Percentiles rank a stretch among this genome's conserved stretches.
Conservation (phyloP, 768 basidiomycete species). For the Boletus coccyginus region DNA sequence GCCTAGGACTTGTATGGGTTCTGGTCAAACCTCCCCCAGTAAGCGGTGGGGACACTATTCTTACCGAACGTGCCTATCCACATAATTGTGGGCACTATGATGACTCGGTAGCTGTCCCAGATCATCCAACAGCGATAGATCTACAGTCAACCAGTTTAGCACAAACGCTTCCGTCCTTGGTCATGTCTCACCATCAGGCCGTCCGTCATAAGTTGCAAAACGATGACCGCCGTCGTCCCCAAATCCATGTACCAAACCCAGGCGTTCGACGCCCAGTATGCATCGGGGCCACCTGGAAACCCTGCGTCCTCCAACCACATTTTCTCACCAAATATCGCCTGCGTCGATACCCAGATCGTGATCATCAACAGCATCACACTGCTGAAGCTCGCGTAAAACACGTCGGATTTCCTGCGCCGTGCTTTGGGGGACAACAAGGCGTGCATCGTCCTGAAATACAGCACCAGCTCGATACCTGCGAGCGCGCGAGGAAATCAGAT, state of each 20-base stretch:
- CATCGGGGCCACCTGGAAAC: slow-evolving; percentile 35
- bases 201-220: slow-evolving; percentile 36
- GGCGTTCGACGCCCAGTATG: slow-evolving; percentile 29
- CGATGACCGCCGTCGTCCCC: slow-evolving; percentile 27
- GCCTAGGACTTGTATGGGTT: slow-evolving; percentile 15
- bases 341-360: slow-evolving; percentile 31
- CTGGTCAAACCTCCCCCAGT: neutral
- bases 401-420: slow-evolving; percentile 5
- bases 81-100: slow-evolving; percentile 19
- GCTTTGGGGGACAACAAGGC: slow-evolving; percentile 5
- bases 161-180: neutral
- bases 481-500: neutral
- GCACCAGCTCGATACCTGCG: slow-evolving; percentile 24
- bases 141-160: slow-evolving; percentile 22
- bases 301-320: slow-evolving; percentile 35
- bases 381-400: slow-evolving; percentile 27
- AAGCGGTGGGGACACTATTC: neutral
- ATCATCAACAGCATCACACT: slow-evolving; percentile 29
- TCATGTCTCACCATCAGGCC: slow-evolving; percentile 35
- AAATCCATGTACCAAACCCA: slow-evolving; percentile 31
- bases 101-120: slow-evolving; percentile 21
- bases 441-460: slow-evolving; percentile 26
- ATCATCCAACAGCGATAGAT: slow-evolving; percentile 39
- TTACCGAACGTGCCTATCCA: slow-evolving; percentile 28
- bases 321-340: slow-evolving; percentile 31